Conservation (phyloP, 768 basidiomycete genomes). For the Lyophyllum semitale region DNA sequence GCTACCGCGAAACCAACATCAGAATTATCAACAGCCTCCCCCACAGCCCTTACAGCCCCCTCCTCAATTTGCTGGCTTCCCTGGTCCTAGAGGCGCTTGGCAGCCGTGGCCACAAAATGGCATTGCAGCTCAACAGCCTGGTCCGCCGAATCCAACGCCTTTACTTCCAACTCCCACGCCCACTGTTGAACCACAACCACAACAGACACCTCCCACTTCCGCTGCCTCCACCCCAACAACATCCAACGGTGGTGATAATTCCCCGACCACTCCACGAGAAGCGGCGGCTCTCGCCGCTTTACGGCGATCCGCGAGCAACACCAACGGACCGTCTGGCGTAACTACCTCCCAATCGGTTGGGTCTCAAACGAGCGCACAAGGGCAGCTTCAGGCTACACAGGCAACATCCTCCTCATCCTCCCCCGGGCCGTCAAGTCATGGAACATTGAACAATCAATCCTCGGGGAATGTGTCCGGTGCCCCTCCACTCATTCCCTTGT, state of each 20-base stretch:
- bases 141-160: background rate
- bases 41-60: conserved; percentile 39
- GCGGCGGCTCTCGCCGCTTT: conserved; percentile 73
- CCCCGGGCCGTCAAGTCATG: background rate
- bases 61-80: conserved; percentile 63
- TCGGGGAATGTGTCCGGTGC: conserved; percentile 6
- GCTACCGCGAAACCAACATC: conserved; percentile 37
- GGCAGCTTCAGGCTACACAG: background rate
- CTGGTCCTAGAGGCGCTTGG: conserved; percentile 66
- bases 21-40: conserved; percentile 24
- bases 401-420: background rate
- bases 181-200: background rate
- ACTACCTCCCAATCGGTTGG: background rate
- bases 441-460: conserved; percentile 7
- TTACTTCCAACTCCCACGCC: background rate
- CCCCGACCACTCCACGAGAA: conserved; percentile 26
- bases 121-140: conserved; percentile 3
- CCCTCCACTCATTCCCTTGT: conserved; percentile 34
- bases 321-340: conserved; percentile 11
- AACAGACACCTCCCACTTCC: conserved; percentile 4
- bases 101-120: conserved; percentile 51
- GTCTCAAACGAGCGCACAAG: background rate
- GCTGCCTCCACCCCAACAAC: background rate
- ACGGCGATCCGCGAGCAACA: conserved; percentile 40
- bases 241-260: conserved; percentile 5